Percentiles rank a stretch among this genome's conserved stretches.
Conservation (phyloP, 1,139 yeast genomes). For the Diutina catenulata region DNA sequence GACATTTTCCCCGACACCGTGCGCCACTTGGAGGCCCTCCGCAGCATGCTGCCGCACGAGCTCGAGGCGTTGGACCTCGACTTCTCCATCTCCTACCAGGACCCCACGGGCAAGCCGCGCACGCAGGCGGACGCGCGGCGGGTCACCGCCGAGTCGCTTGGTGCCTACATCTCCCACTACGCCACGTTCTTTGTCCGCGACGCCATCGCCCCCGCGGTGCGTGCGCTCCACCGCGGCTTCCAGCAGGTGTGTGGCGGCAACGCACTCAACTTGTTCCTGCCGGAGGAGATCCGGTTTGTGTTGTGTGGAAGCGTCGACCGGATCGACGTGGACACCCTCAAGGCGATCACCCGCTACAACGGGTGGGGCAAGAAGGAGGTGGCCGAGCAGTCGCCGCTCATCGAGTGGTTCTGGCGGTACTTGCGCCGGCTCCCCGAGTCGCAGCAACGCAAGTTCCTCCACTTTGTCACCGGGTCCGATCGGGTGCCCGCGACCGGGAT, state of each 20-base stretch:
- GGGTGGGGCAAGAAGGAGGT: conserved; percentile 38
- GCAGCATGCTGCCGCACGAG: conserved; percentile 26
- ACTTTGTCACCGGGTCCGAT: conserved; percentile 84
- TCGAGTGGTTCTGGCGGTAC: conserved; percentile 82
- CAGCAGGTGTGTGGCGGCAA: conserved; percentile 68
- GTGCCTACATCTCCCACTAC: conserved; percentile 51
- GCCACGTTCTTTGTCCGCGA: conserved; percentile 46
- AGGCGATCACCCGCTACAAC: conserved; percentile 59
- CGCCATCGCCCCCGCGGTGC: conserved; percentile 41
- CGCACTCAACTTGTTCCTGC: conserved; percentile 63
- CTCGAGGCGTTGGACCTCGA: conserved; percentile 19
- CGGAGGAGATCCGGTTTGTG: conserved; percentile 69
- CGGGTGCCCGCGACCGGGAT: conserved; percentile 89
- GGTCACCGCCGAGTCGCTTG: conserved; percentile 48
- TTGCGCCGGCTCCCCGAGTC: conserved; percentile 31
- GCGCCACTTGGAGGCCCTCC: conserved; percentile 40
- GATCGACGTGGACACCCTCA: conserved; percentile 55
- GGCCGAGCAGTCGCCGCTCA: conserved; percentile 25
- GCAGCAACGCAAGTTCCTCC: conserved; percentile 51
- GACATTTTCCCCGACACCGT: conserved; percentile 62
- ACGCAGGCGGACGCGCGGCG: conserved; percentile 26
- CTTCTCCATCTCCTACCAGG: conserved; percentile 19
- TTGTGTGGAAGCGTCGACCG: conserved; percentile 65
- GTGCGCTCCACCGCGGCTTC: conserved; percentile 60
- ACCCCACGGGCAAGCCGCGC: not conserved